These are phyloP conservation scores for Whalleya microplaca DNA, from an alignment of 2,329 filamentous ascomycete genomes.

Conservation along the genomic window DNA sequence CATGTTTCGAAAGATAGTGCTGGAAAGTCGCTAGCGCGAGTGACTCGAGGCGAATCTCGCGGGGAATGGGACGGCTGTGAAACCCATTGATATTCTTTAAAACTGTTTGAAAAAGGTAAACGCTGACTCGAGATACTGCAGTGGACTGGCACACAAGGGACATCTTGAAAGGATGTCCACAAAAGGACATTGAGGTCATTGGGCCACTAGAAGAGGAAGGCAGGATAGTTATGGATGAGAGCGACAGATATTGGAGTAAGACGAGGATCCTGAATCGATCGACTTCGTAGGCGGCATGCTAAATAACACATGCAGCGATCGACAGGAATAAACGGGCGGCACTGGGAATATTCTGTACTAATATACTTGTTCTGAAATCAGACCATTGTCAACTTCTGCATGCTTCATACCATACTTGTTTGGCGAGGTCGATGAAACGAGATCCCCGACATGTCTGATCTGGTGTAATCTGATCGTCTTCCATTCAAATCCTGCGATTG, in stretches of 20 bases:
- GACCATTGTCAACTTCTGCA: neutral
- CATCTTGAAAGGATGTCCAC: constrained; percentile 48
- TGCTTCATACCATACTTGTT: neutral
- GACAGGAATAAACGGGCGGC: neutral
- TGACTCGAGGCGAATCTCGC: neutral
- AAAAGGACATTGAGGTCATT: constrained; percentile 53
- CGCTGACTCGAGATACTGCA: constrained; percentile 11
- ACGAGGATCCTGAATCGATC: constrained; percentile 27
- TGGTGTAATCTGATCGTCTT: neutral
- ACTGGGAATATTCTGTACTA: neutral
- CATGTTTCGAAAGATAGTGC: neutral
- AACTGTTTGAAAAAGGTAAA: neutral
- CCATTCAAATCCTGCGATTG: neutral
- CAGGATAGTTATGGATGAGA: constrained; percentile 47
- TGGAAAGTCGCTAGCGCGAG: neutral
- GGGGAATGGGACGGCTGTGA: neutral
- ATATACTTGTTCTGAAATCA: neutral
- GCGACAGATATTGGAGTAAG: constrained; percentile 49
- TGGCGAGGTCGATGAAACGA: neutral
- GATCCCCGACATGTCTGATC: neutral
- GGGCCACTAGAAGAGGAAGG: constrained; percentile 52
- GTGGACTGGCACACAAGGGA: constrained; percentile 52
- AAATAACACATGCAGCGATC: neutral
- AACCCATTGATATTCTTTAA: neutral
- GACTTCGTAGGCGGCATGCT: neutral